Percentiles rank a stretch among this genome's conserved stretches.
Conservation (phyloP, 495 filamentous ascomycete species). For the Talaromyces liani region DNA sequence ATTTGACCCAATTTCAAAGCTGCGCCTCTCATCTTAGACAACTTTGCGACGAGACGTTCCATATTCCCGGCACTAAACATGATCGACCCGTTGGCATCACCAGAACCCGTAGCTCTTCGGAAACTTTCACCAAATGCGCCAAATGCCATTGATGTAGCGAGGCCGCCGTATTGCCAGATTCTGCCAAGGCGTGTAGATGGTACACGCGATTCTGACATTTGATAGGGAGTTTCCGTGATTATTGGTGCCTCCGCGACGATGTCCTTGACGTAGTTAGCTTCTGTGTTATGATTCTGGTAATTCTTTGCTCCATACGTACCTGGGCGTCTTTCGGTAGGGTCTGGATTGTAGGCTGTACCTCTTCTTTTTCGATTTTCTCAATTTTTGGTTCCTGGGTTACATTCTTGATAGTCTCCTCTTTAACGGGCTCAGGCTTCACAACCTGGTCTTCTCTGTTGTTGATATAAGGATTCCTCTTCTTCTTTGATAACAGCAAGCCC, state of each 20-base stretch:
- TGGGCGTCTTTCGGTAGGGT: background rate
- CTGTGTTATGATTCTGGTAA: background rate
- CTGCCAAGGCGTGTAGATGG: conserved; percentile 81
- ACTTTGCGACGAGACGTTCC: conserved; percentile 82
- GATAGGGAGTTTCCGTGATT: conserved; percentile 35
- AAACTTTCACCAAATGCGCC: conserved; percentile 83
- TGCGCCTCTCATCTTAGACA: conserved; percentile 95
- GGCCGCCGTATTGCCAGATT: conserved; percentile 88
- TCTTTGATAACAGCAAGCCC: conserved; percentile 31
- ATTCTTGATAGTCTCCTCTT: background rate
- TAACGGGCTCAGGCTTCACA: background rate
- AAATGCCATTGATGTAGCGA: conserved; percentile 92
- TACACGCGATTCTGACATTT: conserved; percentile 82
- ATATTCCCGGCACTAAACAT: conserved; percentile 87
- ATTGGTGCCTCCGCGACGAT: background rate
- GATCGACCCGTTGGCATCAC: conserved; percentile 59
- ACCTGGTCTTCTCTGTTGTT: conserved; percentile 6
- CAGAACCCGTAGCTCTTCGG: conserved; percentile 55
- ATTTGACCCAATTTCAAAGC: conserved; percentile 96
- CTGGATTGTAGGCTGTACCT: background rate
- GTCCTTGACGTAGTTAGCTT: background rate
- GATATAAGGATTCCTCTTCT: conserved; percentile 16
- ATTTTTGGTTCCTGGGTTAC: background rate
- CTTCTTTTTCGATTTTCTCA: background rate
- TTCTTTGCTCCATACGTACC: background rate